These are phyloP conservation scores for Deinandra increscens DNA, from an alignment of 129 eudicot genomes.

Conservation along the genomic window DNA sequence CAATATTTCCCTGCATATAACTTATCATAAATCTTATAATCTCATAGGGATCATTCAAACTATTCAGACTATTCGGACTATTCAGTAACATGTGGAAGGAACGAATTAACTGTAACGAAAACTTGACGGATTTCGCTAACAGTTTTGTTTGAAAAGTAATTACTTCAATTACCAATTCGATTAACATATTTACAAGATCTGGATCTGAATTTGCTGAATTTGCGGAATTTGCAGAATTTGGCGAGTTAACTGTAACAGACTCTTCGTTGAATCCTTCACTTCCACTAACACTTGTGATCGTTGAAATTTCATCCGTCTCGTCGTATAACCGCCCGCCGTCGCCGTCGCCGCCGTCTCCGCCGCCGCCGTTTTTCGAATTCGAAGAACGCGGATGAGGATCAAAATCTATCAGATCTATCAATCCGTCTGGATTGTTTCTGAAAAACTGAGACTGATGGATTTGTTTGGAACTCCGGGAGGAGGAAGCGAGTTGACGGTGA, in stretches of 20 bases:
- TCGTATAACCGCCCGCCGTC: background rate
- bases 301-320: constrained; percentile 28
- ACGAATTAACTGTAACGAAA: constrained; percentile 43
- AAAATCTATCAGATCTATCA: constrained; percentile 18
- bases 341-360: background rate
- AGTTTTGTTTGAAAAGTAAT: constrained; percentile 48
- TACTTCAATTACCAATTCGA: constrained; percentile 47
- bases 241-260: constrained; percentile 20
- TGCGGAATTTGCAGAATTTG: too few species aligned
- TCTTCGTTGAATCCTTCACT: constrained; percentile 17
- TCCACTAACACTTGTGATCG: constrained; percentile 25
- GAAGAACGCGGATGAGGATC: constrained; percentile 20
- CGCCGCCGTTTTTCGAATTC: background rate
- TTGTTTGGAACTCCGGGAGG: constrained; percentile 11
- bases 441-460: constrained; percentile 17
- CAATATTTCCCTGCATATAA: constrained; percentile 16
- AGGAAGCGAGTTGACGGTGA: constrained; percentile 47
- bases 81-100: constrained; percentile 43
- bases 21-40: constrained; percentile 25
- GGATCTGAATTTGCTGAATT: constrained; percentile 15
- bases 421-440: constrained; percentile 21
- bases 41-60: constrained; percentile 59
- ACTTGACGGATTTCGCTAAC: constrained; percentile 38
- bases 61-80: too few species aligned
- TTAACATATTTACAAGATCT: constrained; percentile 32